phyloP scores from a whole-genome alignment of 768 basidiomycete species.

The Amanita muscaria region DNA sequence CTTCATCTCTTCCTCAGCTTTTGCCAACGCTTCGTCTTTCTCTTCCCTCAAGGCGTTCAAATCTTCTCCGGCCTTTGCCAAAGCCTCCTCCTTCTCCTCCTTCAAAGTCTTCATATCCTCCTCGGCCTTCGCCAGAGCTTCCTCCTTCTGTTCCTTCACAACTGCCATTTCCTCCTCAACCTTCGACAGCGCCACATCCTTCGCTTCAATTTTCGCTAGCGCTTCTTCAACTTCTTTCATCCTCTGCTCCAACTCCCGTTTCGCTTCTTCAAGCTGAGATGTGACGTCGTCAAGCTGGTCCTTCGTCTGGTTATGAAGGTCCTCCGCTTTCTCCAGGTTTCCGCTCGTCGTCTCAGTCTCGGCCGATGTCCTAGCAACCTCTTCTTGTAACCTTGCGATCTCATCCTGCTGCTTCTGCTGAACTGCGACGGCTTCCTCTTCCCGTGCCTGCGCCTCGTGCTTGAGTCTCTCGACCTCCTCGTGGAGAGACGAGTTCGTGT shows the following conservation, averaged over 20 bases:
- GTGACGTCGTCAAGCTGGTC: neutral
- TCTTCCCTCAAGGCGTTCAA: neutral
- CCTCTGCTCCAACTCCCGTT: constrained; percentile 4
- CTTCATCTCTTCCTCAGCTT: neutral
- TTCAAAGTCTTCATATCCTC: neutral
- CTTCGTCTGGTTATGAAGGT: neutral
- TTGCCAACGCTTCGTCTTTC: neutral
- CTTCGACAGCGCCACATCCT: neutral
- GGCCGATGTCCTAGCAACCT: neutral
- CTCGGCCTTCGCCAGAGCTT: too few species aligned
- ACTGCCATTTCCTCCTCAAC: neutral
- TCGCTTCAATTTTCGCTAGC: neutral
- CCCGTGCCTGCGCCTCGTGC: neutral
- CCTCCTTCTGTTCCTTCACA: neutral
- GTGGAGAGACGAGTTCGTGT: neutral
- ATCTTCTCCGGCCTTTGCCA: too few species aligned
- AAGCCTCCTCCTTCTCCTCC: neutral
- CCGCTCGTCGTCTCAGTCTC: constrained; percentile 1
- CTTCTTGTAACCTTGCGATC: neutral
- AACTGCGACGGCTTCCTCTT: neutral
- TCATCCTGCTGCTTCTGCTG: neutral
- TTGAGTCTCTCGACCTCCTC: neutral
- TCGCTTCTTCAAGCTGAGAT: neutral
- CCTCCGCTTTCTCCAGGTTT: neutral
- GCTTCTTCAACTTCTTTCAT: neutral